phyloP scores from a whole-genome alignment of 73 alveolate genomes.

The Paramecium primaurelia region DNA sequence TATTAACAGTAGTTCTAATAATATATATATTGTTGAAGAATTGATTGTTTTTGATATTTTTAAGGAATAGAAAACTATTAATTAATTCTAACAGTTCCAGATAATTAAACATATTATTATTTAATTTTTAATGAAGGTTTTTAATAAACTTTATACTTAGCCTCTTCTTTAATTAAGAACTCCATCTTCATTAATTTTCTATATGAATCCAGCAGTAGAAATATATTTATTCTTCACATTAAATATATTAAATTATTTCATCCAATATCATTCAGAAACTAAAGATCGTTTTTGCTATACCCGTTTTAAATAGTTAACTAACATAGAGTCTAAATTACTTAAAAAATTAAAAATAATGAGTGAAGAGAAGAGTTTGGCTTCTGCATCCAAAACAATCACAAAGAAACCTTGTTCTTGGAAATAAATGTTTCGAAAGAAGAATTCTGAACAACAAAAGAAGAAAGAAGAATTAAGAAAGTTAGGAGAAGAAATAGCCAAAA shows the following conservation, averaged over 20 bases:
- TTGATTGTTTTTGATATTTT: not conserved
- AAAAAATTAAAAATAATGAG: conserved; percentile 2
- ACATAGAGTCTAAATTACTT: not conserved
- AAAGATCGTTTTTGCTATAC: not conserved
- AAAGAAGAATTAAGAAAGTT: not conserved
- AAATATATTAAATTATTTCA: not conserved
- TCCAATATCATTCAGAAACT: not conserved
- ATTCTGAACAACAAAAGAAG: not conserved
- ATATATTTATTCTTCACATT: not conserved
- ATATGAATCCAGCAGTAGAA: not conserved
- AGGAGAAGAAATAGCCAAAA: not conserved
- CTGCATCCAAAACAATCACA: not conserved
- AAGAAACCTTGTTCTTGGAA: conserved; percentile 31
- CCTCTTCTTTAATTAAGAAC: not conserved
- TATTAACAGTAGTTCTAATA: not conserved
- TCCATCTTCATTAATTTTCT: not conserved
- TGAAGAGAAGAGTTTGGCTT: not conserved
- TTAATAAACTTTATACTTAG: not conserved
- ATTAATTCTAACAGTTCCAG: not conserved
- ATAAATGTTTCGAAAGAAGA: not conserved
- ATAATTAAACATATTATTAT: not conserved
- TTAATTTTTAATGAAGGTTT: not conserved
- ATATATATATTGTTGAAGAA: not conserved
- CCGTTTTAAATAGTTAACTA: not conserved
- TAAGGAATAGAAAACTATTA: not conserved